Percentiles rank a stretch among this genome's conserved stretches.
These are phyloP conservation scores for Pestalotiopsis sp. DNA, from an alignment of 2,329 filamentous ascomycete genomes.

Conservation along the genomic window DNA sequence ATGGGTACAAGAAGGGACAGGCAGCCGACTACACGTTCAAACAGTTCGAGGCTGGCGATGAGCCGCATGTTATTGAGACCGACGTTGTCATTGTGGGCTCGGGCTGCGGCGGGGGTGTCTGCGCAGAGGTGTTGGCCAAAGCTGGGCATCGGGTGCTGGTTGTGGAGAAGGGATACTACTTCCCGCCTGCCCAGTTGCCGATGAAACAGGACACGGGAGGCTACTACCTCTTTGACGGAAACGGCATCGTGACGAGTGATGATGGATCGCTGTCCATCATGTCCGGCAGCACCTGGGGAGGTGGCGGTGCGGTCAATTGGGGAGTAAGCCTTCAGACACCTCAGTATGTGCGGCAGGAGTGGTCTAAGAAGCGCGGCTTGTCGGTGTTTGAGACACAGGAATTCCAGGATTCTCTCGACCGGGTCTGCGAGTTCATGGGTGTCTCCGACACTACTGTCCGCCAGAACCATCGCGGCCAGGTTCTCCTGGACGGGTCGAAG, in stretches of 20 bases:
- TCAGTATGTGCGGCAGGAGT: constrained; percentile 67
- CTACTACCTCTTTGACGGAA: constrained; percentile 62
- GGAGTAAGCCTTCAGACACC: constrained; percentile 54
- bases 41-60: constrained; percentile 36
- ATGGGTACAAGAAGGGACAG: constrained; percentile 34
- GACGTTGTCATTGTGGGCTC: constrained; percentile 74
- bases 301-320: constrained; percentile 76
- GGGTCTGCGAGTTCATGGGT: constrained; percentile 42
- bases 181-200: constrained; percentile 64
- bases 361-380: constrained; percentile 58
- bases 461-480: constrained; percentile 66
- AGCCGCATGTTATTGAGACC: constrained; percentile 59
- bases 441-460: constrained; percentile 41
- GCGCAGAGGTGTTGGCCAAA: constrained; percentile 68
- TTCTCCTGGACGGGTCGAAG: constrained; percentile 65
- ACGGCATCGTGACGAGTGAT: constrained; percentile 49
- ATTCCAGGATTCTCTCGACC: constrained; percentile 62
- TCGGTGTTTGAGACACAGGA: constrained; percentile 65
- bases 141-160: constrained; percentile 58
- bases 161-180: constrained; percentile 71
- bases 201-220: constrained; percentile 59
- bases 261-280: constrained; percentile 56
- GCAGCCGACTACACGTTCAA: constrained; percentile 48
- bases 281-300: constrained; percentile 69
- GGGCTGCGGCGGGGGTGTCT: constrained; percentile 71